Evolutionary conservation across 169 alveolate genomes (phyloP), one percentile per base, ranked within the genome.

Genomic region (Plasmodium chabaudi): DNA sequence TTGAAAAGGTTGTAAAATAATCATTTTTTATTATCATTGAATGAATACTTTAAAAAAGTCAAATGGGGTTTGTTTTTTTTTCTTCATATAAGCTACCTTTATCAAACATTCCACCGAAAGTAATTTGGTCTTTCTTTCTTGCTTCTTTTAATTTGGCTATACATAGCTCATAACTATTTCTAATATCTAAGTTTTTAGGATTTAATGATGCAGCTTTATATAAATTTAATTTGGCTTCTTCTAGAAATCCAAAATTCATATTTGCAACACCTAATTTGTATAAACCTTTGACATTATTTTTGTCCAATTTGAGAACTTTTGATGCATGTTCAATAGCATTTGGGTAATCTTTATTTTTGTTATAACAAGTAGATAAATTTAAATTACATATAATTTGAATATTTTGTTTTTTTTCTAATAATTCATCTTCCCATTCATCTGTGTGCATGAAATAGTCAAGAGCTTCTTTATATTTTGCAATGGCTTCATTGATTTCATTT

Each of bases 221-320:
- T 13, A 95, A 73, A 67, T 94, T 96, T 1, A 65, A 84, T 17
- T 87, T 64, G 0, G 97, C 96, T 19, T 87, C 95, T 9, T 91
- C 95, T 42, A 93, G 73, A 55, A 86, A 75, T 59, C 92, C 95
- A 61, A 87, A 53, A 44, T 92, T 79, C 72, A 93, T 57, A 42
- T 95, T 68, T n/a, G 97, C 96, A 13, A 95, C 87, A 0, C 96
- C 97, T 25, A 95, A 73, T 21, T 96, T 92, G 61, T 87, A 95
- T 67, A 90, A 84, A 34, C 93, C 97, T 74, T 95, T 95, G 47
- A 94, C 87, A 75, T 75, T 94, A 56, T 82, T 56, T 87, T 79
- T 70, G n/a, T 95, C 97, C 9, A 94, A 39, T 46, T 88, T 82
- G 0, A 95, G 75, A 5, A 95, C 97, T 53, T 90, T 92, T 0